These are phyloP conservation scores for Salix suchowensis DNA, from an alignment of 345 rosid genomes.

Conservation along the genomic window DNA sequence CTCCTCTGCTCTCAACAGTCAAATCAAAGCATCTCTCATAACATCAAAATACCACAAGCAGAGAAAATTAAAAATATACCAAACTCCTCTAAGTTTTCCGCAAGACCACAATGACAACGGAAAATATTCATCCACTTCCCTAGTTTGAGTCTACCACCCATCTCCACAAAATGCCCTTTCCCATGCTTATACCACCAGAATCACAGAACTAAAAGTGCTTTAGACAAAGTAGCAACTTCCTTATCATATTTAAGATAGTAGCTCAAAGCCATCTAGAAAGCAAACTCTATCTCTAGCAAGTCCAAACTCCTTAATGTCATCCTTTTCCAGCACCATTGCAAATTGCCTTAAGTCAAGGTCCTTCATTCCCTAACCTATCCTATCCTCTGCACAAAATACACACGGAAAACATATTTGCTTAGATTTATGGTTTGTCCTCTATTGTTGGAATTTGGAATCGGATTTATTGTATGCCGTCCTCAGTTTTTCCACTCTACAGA, in stretches of 20 bases:
- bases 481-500: not conserved
- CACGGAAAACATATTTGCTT: not conserved
- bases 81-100: not conserved
- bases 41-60: not conserved
- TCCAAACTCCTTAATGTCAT: not conserved
- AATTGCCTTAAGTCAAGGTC: not conserved
- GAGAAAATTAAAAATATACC: not conserved
- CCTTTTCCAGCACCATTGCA: not conserved
- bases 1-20: not conserved
- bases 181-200: not conserved
- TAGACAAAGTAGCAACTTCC: not conserved
- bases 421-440: not conserved
- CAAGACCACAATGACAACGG: not conserved
- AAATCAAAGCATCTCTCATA: not conserved
- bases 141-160: not conserved
- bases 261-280: conserved; percentile 1
- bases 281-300: not conserved
- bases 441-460: not conserved
- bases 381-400: not conserved
- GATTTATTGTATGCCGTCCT: not conserved
- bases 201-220: not conserved
- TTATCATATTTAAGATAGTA: not conserved
- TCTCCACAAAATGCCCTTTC: not conserved
- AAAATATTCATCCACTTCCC: not conserved
- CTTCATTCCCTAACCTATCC: not conserved